These are phyloP conservation scores for Phytopythium ostracodes DNA, from an alignment of 352 stramenopile genomes.

Conservation along the genomic window DNA sequence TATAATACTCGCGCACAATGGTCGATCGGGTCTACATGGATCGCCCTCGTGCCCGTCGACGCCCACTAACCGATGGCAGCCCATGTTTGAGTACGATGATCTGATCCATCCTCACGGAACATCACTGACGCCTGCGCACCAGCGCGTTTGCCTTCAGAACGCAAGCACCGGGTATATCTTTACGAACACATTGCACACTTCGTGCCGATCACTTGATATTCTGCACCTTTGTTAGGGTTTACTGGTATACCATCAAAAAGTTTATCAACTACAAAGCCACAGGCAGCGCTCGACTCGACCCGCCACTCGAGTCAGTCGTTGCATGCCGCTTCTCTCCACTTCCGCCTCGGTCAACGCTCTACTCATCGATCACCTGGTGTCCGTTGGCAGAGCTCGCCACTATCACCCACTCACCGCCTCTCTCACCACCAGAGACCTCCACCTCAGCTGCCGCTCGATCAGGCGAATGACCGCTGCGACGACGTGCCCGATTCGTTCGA, in stretches of 20 bases:
- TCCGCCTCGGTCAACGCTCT: background rate
- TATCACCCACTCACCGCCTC: background rate
- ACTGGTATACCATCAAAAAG: background rate
- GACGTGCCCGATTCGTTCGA: conserved; percentile 2
- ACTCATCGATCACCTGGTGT: background rate
- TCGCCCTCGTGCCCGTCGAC: too few species aligned
- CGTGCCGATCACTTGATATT: background rate
- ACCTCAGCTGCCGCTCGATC: background rate
- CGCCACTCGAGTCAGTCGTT: too few species aligned
- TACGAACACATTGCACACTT: too few species aligned
- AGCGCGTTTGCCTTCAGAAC: too few species aligned
- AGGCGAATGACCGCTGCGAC: background rate
- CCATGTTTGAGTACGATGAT: too few species aligned
- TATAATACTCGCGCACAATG: too few species aligned
- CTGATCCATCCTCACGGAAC: too few species aligned
- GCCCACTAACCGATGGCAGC: too few species aligned
- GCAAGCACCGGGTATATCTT: too few species aligned
- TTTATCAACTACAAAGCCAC: background rate
- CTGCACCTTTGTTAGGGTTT: background rate
- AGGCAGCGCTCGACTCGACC: background rate
- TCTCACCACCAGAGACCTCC: background rate
- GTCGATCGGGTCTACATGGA: too few species aligned
- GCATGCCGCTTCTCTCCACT: background rate
- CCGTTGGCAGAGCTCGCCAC: background rate
- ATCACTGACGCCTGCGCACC: too few species aligned